Evolutionary conservation across 176 grass and related monocot species (phyloP).

Genomic region (Oryza brachyantha): DNA sequence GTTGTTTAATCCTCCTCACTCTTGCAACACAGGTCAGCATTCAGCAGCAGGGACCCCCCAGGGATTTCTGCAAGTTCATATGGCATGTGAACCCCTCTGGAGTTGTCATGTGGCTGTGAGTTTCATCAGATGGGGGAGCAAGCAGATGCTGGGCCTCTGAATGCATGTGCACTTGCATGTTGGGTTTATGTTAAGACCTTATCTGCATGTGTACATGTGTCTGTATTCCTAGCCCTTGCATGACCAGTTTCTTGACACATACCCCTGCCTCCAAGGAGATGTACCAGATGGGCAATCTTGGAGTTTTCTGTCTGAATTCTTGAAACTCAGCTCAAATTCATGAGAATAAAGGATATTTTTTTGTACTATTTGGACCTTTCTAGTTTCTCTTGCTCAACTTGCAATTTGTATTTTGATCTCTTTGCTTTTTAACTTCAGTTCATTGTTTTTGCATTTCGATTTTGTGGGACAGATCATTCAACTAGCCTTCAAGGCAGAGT

Average conservation of each 20-base stretch:
- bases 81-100: constrained; percentile 30
- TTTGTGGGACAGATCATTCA: background rate
- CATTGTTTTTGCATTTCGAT: background rate
- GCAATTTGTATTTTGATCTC: background rate
- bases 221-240: background rate
- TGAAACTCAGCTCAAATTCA: background rate
- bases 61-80: background rate
- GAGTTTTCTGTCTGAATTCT: background rate
- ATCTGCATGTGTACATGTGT: constrained; percentile 14
- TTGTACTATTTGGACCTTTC: background rate
- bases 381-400: background rate
- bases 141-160: constrained; percentile 6
- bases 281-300: background rate
- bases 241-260: background rate
- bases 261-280: background rate
- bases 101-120: constrained; percentile 26
- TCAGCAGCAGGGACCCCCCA: background rate
- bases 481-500: constrained; percentile 10
- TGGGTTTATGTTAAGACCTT: background rate
- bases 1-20: background rate
- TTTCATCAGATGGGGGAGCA: background rate
- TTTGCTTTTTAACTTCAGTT: background rate
- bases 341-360: background rate
- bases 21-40: constrained; percentile 1
- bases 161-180: constrained; percentile 55